Conservation (phyloP, 371 early-diverging fungal species). For the Haplosporangium sp. region DNA sequence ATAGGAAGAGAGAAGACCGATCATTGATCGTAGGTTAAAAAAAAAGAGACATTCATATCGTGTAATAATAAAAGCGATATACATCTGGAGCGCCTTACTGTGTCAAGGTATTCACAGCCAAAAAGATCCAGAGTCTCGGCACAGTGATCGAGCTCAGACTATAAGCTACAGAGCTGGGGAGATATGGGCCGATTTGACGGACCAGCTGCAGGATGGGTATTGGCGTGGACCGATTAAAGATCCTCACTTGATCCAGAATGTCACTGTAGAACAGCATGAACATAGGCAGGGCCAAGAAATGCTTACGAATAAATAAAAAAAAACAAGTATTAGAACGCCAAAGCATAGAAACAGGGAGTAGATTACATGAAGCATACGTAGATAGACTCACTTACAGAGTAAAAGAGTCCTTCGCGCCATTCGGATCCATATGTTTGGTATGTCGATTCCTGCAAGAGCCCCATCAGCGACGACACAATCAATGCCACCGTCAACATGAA, state of each 20-base stretch:
- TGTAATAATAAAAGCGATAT: conserved; percentile 8
- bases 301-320: conserved; percentile 59
- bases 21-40: background rate
- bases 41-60: conserved; percentile 2
- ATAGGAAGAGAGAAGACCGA: background rate
- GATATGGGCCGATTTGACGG: conserved; percentile 40
- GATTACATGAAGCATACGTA: background rate
- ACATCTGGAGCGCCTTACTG: conserved; percentile 66
- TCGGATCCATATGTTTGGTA: conserved; percentile 84
- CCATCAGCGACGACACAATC: conserved; percentile 83
- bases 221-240: conserved; percentile 65
- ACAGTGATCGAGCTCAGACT: conserved; percentile 50
- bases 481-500: conserved; percentile 76
- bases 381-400: conserved; percentile 65
- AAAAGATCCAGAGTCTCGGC: conserved; percentile 78
- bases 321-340: background rate
- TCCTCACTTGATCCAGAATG: conserved; percentile 62
- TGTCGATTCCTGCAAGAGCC: conserved; percentile 85
- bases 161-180: conserved; percentile 39
- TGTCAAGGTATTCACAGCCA: conserved; percentile 76
- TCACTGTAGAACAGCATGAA: conserved; percentile 79
- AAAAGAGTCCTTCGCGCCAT: conserved; percentile 93
- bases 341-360: background rate
- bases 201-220: conserved; percentile 57
- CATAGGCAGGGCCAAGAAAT: conserved; percentile 83